These are phyloP conservation scores for Sporothrix brasiliensis DNA, from an alignment of 2,329 filamentous ascomycete species.

Conservation along the genomic window DNA sequence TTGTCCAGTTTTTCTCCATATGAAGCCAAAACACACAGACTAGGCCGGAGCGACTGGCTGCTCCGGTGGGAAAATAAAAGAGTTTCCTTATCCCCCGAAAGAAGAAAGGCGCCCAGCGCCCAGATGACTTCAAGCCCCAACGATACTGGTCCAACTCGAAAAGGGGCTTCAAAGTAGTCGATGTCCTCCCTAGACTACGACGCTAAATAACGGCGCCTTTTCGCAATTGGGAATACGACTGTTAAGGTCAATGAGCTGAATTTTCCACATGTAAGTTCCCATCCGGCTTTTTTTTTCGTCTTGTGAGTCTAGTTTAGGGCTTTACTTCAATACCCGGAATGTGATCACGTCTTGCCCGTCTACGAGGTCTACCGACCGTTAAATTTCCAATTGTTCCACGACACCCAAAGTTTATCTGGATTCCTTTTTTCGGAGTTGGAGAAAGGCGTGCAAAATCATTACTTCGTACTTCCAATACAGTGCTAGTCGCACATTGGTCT, in stretches of 20 bases:
- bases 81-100: not conserved
- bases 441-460: not conserved
- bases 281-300: not conserved
- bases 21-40: not conserved
- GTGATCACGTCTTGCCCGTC: not conserved
- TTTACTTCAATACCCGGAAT: not conserved
- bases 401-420: not conserved
- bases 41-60: conserved; percentile 18
- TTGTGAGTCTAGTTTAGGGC: conserved; percentile 24
- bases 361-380: not conserved
- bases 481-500: conserved; percentile 30
- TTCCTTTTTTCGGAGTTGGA: not conserved
- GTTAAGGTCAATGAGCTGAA: not conserved
- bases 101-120: not conserved
- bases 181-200: not conserved
- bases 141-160: not conserved
- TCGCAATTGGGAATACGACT: conserved; percentile 12
- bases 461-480: conserved; percentile 18
- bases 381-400: not conserved
- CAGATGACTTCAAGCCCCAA: not conserved
- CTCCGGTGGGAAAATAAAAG: not conserved
- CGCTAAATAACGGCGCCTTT: conserved; percentile 24
- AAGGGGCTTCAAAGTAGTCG: not conserved
- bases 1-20: not conserved
- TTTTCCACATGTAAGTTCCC: not conserved